These are phyloP conservation scores for Rhizophagus clarus DNA, from an alignment of 192 early-diverging fungal genomes.

Conservation along the genomic window DNA sequence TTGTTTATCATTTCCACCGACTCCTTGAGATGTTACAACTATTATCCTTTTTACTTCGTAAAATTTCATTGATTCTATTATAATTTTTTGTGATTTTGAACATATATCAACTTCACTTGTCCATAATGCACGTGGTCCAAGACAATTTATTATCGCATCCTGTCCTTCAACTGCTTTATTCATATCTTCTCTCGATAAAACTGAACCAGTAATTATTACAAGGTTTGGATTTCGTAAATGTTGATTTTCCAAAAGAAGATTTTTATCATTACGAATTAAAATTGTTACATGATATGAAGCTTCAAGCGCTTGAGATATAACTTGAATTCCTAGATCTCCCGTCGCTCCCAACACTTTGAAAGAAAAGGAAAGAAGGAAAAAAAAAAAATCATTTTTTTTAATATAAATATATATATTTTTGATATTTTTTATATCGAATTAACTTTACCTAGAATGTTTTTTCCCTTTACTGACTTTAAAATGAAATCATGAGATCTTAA, in stretches of 20 bases:
- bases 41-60: slow-evolving; percentile 41
- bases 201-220: slow-evolving; percentile 38
- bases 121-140: slow-evolving; percentile 33
- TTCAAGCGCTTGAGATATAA: slow-evolving; percentile 41
- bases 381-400: no score
- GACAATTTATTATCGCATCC: slow-evolving; percentile 45
- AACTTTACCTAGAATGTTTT: slow-evolving; percentile 13
- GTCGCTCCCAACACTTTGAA: slow-evolving; percentile 43
- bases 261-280: slow-evolving; percentile 39
- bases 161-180: slow-evolving; percentile 43
- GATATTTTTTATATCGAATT: no score
- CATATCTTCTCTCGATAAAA: slow-evolving; percentile 37
- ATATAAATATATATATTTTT: no score
- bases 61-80: not conserved
- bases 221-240: slow-evolving; percentile 44
- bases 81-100: not conserved
- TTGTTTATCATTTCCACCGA: not conserved
- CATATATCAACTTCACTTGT: not conserved
- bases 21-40: slow-evolving; percentile 30
- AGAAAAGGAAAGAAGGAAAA: no score
- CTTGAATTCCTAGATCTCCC: slow-evolving; percentile 37
- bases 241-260: slow-evolving; percentile 31
- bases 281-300: slow-evolving; percentile 42
- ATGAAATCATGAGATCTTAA: not conserved
- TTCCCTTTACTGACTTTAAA: not conserved